A percentile compares a stretch with the other conserved stretches of the same genome.
These are phyloP conservation scores for Penicillium sp. DNA, from an alignment of 2,329 filamentous ascomycete species.

Conservation along the genomic window DNA sequence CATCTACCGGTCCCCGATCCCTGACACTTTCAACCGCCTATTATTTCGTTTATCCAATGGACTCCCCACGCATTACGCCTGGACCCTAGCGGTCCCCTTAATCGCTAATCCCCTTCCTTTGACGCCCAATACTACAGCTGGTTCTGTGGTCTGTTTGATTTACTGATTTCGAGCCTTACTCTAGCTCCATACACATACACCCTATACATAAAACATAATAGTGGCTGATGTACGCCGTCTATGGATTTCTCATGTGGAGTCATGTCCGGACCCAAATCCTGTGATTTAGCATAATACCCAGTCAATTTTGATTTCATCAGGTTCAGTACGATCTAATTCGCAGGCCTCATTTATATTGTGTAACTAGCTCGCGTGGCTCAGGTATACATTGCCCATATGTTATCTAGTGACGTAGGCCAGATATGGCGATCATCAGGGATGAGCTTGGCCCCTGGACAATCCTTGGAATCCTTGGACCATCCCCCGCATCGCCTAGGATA, in stretches of 20 bases:
- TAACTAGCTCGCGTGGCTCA: not conserved
- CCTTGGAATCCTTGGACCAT: not conserved
- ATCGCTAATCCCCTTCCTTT: constrained; percentile 4
- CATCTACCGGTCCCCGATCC: not conserved
- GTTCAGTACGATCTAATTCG: not conserved
- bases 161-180: not conserved
- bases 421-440: constrained; percentile 8
- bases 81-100: constrained; percentile 7
- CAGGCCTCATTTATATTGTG: not conserved
- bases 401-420: not conserved
- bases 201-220: constrained; percentile 18
- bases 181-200: constrained; percentile 2
- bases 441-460: not conserved
- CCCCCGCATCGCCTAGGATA: not conserved
- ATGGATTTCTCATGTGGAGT: constrained; percentile 20
- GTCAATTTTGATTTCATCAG: constrained; percentile 4
- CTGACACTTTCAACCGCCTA: not conserved
- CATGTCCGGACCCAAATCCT: constrained; percentile 12
- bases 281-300: constrained; percentile 27
- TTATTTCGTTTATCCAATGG: not conserved
- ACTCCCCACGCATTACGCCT: constrained; percentile 1
- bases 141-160: constrained; percentile 5
- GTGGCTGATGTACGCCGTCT: constrained; percentile 17
- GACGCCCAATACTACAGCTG: constrained; percentile 4
- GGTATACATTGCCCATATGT: not conserved